phyloP scores from a whole-genome alignment of 345 rosid species.

The Camelina sativa region DNA sequence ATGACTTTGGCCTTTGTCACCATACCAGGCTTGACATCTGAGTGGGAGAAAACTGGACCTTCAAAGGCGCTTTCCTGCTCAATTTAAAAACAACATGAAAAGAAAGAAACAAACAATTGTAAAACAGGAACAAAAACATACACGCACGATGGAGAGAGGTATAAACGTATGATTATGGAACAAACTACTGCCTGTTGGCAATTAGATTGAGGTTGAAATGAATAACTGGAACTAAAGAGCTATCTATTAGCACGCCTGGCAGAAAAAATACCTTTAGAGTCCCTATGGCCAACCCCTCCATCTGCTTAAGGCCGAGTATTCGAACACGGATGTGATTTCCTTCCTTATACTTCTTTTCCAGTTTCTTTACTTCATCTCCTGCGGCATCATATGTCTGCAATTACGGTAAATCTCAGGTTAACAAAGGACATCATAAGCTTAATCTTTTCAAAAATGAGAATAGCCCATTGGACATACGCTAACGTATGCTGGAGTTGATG shows the following conservation, averaged over 20 bases:
- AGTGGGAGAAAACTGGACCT: slow-evolving; percentile 89
- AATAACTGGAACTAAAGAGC: slow-evolving; percentile 5
- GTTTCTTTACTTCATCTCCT: slow-evolving; percentile 75
- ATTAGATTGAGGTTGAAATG: slow-evolving; percentile 12
- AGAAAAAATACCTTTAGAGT: slow-evolving; percentile 68
- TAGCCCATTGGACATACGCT: slow-evolving; percentile 57
- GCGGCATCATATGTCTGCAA: slow-evolving; percentile 79
- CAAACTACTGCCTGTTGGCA: slow-evolving; percentile 17
- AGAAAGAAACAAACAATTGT: slow-evolving; percentile 8
- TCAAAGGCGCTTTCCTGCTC: slow-evolving; percentile 93
- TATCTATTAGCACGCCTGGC: slow-evolving; percentile 23
- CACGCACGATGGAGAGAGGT: slow-evolving; percentile 13
- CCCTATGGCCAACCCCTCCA: slow-evolving; percentile 96
- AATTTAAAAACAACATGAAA: slow-evolving; percentile 34
- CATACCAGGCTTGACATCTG: slow-evolving; percentile 98
- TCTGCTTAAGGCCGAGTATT: slow-evolving; percentile 76
- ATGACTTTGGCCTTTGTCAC: slow-evolving; percentile 77
- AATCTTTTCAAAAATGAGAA: slow-evolving; percentile 16
- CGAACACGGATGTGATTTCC: slow-evolving; percentile 84
- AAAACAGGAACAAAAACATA: not conserved
- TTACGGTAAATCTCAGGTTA: slow-evolving; percentile 28
- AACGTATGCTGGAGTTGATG: slow-evolving; percentile 75
- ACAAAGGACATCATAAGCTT: slow-evolving; percentile 16
- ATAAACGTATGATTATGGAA: slow-evolving; percentile 18
- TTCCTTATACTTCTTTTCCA: slow-evolving; percentile 82